phyloP scores from a whole-genome alignment of 768 basidiomycete species.

The Leucocoprinus birnbaumii region DNA sequence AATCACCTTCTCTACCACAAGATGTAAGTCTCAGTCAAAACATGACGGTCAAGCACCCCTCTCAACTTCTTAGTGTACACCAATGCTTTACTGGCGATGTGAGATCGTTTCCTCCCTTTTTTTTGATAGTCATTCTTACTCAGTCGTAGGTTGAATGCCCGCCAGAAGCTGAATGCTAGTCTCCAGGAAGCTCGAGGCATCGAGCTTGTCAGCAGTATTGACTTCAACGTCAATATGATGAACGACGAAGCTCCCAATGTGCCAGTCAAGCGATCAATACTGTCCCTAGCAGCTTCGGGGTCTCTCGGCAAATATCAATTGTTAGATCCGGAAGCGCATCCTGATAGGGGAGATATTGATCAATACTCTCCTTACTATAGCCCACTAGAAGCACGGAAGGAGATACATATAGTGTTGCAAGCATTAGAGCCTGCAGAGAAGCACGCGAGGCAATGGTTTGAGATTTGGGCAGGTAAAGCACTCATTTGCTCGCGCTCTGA shows the following conservation, averaged over 20 bases:
- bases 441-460: background rate
- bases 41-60: background rate
- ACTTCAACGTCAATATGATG: too few relatives aligned
- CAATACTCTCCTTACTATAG: background rate
- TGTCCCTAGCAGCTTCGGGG: too few relatives aligned
- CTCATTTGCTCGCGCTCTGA: too few relatives aligned
- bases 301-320: too few relatives aligned
- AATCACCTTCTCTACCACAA: conserved; percentile 28
- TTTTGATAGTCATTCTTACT: too few relatives aligned
- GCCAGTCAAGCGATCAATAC: too few relatives aligned
- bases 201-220: too few relatives aligned
- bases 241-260: too few relatives aligned
- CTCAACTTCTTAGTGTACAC: conserved; percentile 16
- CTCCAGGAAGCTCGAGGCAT: too few relatives aligned
- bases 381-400: background rate
- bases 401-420: background rate
- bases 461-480: too few relatives aligned
- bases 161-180: too few relatives aligned
- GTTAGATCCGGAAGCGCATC: background rate
- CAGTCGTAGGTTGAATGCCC: too few relatives aligned
- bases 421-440: background rate
- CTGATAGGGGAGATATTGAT: background rate
- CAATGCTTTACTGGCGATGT: conserved; percentile 20
- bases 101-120: background rate
- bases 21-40: conserved; percentile 18